phyloP scores from a whole-genome alignment of 345 rosid genomes.

The Citrus unshiu region DNA sequence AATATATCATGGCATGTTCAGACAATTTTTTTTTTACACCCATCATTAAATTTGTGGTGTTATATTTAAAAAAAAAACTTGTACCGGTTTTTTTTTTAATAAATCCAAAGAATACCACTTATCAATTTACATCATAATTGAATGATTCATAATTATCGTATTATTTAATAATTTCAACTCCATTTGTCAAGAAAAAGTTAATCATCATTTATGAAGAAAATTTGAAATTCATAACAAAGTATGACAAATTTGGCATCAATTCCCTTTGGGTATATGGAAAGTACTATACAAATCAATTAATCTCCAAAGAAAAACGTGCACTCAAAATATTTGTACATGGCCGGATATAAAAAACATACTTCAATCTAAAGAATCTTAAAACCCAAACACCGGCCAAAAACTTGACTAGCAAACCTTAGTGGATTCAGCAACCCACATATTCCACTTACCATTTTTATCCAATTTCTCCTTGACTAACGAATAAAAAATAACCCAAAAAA shows the following conservation, averaged over 20 bases:
- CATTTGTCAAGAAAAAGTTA: background rate
- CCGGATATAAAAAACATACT: background rate
- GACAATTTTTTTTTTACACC: too few relatives aligned
- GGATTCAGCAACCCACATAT: background rate
- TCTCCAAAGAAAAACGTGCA: conserved; percentile 8
- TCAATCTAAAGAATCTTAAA: background rate
- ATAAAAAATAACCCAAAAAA: background rate
- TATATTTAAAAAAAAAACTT: too few relatives aligned
- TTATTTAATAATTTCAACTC: background rate
- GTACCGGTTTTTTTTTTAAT: too few relatives aligned
- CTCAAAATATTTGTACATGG: conserved; percentile 2
- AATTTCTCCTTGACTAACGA: too few relatives aligned
- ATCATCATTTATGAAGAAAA: background rate
- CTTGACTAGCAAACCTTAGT: background rate
- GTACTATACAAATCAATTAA: background rate
- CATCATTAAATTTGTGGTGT: too few relatives aligned
- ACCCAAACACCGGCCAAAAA: background rate
- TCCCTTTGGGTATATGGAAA: background rate
- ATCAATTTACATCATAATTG: background rate
- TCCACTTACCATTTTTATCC: too few relatives aligned
- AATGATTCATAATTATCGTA: background rate
- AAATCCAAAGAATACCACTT: too few relatives aligned
- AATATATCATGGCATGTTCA: too few relatives aligned
- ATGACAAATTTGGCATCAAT: background rate
- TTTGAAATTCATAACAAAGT: background rate